Base-by-base conservation (phyloP, 1,284 basidiomycete species). In the Pseudozyma flocculosa region DNA sequence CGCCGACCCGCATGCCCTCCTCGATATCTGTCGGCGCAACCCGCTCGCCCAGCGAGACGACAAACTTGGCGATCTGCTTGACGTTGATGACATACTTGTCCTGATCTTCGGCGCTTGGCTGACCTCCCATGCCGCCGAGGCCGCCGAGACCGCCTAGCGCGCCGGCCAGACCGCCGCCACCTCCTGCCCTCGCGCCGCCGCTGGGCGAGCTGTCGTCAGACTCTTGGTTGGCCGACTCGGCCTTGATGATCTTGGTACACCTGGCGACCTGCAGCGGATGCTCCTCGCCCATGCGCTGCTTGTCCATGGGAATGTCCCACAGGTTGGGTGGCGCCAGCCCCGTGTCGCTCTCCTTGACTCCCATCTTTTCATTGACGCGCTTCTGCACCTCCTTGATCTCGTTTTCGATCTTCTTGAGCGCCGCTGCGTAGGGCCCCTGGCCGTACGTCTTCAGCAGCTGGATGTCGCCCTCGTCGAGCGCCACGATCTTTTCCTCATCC, bases 381-480 rank as follows among this genome's bases (percentile, higher is more conserved):
- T 94, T 94, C 82, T 96, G 93, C 30, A 95, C 88, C 59, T 95
- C 92, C 76, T 93, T 94, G 73, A 98, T 90, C 78, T 98, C 95
- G 49, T 83, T 82, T 69, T 97, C 94, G 26, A 88, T 89, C 78
- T 87, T 86, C 83, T 94, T 96, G 52, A 98, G 83, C 68, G 87
- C 85, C 32, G 84, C 80, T 0, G 93, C 92, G 77, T 99, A 99
- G 48, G 95, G 93, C 55, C 95, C 95, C 88, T 97, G 94, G 45
- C 95, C 94, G 79, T 98, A 99, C 59, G 95, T 99, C 83, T 97
- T 96, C 68, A 99, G 85, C 60, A 99, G 94, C 80, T 98, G 94
- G 54, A 99, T 99, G 78, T 98, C 95, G 60, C 90, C 93, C 75
- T 97, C 95, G 78, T 97, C 95, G 62, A 99, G 86, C 45, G 89